Conservation (phyloP, 2,329 filamentous ascomycete genomes). For the Alternaria tenuissima region DNA sequence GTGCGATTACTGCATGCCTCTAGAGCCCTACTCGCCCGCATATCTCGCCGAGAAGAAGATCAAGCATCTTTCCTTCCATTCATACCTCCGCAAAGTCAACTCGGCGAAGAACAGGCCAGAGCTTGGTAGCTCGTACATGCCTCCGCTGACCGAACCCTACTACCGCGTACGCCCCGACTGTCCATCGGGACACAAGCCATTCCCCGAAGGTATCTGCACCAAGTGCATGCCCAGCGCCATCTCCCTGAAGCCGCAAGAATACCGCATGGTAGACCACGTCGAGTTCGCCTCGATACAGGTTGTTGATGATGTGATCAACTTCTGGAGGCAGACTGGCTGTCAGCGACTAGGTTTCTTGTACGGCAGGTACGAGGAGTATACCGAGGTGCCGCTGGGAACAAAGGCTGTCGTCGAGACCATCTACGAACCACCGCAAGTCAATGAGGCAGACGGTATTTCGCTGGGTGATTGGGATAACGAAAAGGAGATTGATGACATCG, state of each 20-base stretch:
- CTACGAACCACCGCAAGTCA: conserved; percentile 91
- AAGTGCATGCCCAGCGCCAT: conserved; percentile 99
- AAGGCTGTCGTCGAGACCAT: conserved; percentile 98
- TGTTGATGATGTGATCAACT: conserved; percentile 88
- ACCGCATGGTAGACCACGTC: conserved; percentile 97
- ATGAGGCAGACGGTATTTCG: conserved; percentile 88
- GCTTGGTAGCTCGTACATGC: conserved; percentile 92
- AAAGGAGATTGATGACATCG: conserved; percentile 80
- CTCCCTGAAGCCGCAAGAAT: conserved; percentile 89
- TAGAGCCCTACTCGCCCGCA: conserved; percentile 90
- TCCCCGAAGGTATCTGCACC: conserved; percentile 96
- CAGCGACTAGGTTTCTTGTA: conserved; percentile 93
- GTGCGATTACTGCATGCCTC: conserved; percentile 98
- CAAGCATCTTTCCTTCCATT: conserved; percentile 97
- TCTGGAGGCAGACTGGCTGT: conserved; percentile 85
- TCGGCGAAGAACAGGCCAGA: conserved; percentile 96
- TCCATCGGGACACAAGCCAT: conserved; percentile 89
- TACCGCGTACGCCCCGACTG: conserved; percentile 89
- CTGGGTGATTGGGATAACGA: conserved; percentile 86
- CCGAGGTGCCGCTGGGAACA: conserved; percentile 88
- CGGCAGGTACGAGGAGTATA: conserved; percentile 88
- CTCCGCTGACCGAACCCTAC: conserved; percentile 90
- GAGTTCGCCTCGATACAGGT: conserved; percentile 88
- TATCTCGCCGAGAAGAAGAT: conserved; percentile 97
- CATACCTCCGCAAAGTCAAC: conserved; percentile 93